Evolutionary conservation across 441 rosid genomes (phyloP), one percentile per base, ranked within the genome.

Genomic region (Arabidopsis hybrid): DNA sequence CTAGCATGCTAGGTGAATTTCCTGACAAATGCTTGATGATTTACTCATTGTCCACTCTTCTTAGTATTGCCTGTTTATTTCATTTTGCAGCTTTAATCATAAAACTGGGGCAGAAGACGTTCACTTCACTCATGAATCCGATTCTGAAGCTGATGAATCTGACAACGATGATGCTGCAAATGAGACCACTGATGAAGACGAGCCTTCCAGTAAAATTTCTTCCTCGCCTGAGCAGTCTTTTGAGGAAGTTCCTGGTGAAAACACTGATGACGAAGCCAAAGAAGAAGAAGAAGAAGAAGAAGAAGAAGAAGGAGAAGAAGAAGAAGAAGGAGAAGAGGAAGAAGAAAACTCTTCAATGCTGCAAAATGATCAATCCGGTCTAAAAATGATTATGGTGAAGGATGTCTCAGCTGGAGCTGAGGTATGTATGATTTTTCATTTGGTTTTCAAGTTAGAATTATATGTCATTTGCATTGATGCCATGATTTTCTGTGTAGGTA

Each of bases 331-430:
- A 21, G 26, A 21, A 21, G 26, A 21, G 26, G 76, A 69, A 47
- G 87, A 81, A 65, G 65, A 40, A 13, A 84, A 82, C 78, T 53
- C 86, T 8, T 14, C 66, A 55, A 77, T 83, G 64, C 52, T 94
- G 80, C 88, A 91, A 85, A 80, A 81, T 43, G 89, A 84, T 75
- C 49, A 74, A 7, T 8, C 70, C 16, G 80, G 82, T 56, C 55
- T 94, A 79, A 85, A 91, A 82, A 90, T 94, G 92, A 90, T 94
- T n/a, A 92, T 94, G 91, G 90, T 90, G 74, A 90, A 88, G 74
- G 86, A 90, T 69, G 97, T 92, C 60, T 76, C 71, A 63, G 83
- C 79, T 60, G 94, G 97, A 58, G 83, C 80, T 45, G 99, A 94
- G 97, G 99, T 94, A 69, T 69, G 77, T 57, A 56, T 67, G 42